Evolutionary conservation across 1,284 basidiomycete genomes (phyloP).

Genomic region (Boletus subluridellus): DNA sequence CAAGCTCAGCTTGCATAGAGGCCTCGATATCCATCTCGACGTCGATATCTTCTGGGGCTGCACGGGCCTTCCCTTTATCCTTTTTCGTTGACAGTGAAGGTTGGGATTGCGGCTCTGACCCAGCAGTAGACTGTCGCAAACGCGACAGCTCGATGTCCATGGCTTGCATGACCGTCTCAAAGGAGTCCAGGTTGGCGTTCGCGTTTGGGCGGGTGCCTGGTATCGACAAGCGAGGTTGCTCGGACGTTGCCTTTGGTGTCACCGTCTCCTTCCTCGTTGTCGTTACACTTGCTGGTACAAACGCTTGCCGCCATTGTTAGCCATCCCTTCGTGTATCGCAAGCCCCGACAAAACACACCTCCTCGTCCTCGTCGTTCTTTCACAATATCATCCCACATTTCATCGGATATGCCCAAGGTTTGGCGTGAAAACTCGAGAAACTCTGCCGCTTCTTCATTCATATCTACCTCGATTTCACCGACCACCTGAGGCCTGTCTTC

Average conservation of each 20-base stretch:
- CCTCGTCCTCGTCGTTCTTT: slow-evolving; percentile 70
- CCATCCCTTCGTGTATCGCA: not conserved
- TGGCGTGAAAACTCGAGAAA: slow-evolving; percentile 91
- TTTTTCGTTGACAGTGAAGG: slow-evolving; percentile 17
- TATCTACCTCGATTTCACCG: slow-evolving; percentile 81
- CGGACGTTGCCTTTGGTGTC: slow-evolving; percentile 2
- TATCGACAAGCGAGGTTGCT: slow-evolving; percentile 17
- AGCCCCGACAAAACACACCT: slow-evolving; percentile 47
- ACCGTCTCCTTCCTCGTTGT: slow-evolving; percentile 3
- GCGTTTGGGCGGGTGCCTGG: slow-evolving; percentile 41
- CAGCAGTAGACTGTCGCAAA: slow-evolving; percentile 33
- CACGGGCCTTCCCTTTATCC: slow-evolving; percentile 34
- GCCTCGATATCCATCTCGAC: slow-evolving; percentile 64
- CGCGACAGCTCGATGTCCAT: slow-evolving; percentile 81
- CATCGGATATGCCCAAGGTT: slow-evolving; percentile 79
- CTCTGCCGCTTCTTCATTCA: slow-evolving; percentile 86
- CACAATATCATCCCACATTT: slow-evolving; percentile 81
- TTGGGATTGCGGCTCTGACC: slow-evolving; percentile 9
- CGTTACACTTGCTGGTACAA: slow-evolving; percentile 54
- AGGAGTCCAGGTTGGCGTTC: slow-evolving; percentile 79
- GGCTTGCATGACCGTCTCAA: slow-evolving; percentile 91
- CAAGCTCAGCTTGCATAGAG: slow-evolving; percentile 85
- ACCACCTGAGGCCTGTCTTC: slow-evolving; percentile 76
- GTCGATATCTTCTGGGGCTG: slow-evolving; percentile 34
- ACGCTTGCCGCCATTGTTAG: slow-evolving; percentile 47